Evolutionary conservation across 768 basidiomycete species (phyloP), one percentile per base, ranked within the genome.

Genomic region (Boletus pseudopeckii): DNA sequence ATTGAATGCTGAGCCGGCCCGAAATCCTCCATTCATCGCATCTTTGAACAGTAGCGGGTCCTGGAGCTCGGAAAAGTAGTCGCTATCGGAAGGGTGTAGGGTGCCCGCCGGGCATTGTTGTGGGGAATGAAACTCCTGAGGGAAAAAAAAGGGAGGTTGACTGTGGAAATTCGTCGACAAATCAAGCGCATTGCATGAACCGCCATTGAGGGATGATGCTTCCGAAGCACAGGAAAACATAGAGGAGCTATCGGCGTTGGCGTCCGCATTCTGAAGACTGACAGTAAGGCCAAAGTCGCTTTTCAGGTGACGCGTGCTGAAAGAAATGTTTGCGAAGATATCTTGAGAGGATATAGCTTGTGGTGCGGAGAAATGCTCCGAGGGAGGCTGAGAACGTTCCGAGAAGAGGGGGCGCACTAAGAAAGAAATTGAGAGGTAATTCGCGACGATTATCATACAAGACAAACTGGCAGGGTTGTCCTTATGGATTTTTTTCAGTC

Each of bases 401-500:
- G 59, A 65, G 50, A 71, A 69, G 38, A 71, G 55, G 17, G 33
- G 48, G 3, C 42, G 54, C 61, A 66, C 71, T 71, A 33, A 26
- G 1, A 38, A 44, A 34, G 18, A 11, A 32, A 32, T 39, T 43
- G 53, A 49, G 45, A 33, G 39, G 26, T 9, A 28, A 48, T n/a
- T 43, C 7, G 15, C 4, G 26, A 49, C 24, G 13, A 22, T 38
- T 9, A 34, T 2, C 36, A 26, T 22, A 20, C 15, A 45, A 36
- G 50, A 72, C 74, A 26, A 54, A 73, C 72, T 66, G 18, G 64
- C 47, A 24, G 69, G 64, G 43, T 72, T 63, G 45, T 71, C 59
- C 41, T 64, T 69, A 13, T 71, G 61, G 11, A 64, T 64, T 34
- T 69, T 74, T 48, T 75, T 72, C 14, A 73, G 48, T 45, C 74